A percentile compares a stretch with the other conserved stretches of the same genome.
These are phyloP conservation scores for Sugiyamaella pinicola DNA, from an alignment of 1,139 yeast genomes.

Conservation along the genomic window DNA sequence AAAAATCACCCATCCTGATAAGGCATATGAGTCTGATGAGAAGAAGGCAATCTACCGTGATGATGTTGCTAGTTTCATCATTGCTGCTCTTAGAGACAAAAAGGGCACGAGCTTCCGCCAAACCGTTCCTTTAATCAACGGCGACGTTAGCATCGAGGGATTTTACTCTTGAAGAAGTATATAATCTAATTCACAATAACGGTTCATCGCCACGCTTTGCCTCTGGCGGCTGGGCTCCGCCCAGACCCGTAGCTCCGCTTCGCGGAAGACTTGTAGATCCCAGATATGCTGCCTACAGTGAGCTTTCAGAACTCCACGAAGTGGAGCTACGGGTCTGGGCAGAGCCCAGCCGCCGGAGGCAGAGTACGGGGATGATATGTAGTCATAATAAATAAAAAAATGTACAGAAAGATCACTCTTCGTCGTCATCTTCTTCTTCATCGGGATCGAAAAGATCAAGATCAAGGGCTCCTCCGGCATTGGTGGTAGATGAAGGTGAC, in stretches of 20 bases:
- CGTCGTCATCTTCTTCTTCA: constrained; percentile 18
- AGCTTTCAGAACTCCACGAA: not conserved
- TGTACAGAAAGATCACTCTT: constrained; percentile 1
- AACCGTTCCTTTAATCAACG: constrained; percentile 28
- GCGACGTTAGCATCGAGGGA: constrained; percentile 24
- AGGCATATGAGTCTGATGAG: constrained; percentile 9
- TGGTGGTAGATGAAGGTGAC: constrained; percentile 1
- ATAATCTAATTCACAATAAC: too few species aligned
- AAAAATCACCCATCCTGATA: constrained; percentile 27
- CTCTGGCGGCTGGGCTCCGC: too few species aligned
- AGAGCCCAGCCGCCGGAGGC: too few species aligned
- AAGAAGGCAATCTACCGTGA: constrained; percentile 22
- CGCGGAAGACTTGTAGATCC: too few species aligned
- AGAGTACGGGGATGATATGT: not conserved
- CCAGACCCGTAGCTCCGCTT: too few species aligned
- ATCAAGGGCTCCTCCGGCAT: constrained; percentile 13
- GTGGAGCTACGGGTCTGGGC: constrained; percentile 2
- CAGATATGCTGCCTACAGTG: too few species aligned
- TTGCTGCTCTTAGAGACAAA: constrained; percentile 22
- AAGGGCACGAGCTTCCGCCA: constrained; percentile 20
- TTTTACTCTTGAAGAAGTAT: constrained; percentile 15
- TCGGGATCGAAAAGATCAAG: constrained; percentile 17
- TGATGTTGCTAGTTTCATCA: constrained; percentile 28
- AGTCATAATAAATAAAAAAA: not conserved
- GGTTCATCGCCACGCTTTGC: too few species aligned